phyloP scores from a whole-genome alignment of 345 rosid species.

The Bruguiera gymnorhiza region DNA sequence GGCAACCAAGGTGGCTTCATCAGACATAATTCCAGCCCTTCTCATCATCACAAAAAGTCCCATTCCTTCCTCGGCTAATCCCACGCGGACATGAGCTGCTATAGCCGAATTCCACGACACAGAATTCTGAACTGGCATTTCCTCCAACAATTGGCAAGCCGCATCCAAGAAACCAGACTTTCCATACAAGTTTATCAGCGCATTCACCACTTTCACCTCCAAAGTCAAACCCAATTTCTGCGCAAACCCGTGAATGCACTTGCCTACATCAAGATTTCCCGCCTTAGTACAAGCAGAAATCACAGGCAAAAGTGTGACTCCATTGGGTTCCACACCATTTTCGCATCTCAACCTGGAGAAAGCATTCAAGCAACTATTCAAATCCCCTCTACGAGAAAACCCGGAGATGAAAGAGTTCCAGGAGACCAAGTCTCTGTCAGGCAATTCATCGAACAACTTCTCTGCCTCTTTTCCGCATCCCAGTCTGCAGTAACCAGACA shows the following conservation, averaged over 20 bases:
- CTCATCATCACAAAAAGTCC: conserved; percentile 40
- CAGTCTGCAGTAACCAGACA: conserved; percentile 33
- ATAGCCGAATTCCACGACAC: conserved; percentile 71
- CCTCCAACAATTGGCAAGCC: conserved; percentile 44
- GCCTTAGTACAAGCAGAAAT: conserved; percentile 46
- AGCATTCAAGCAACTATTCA: conserved; percentile 30
- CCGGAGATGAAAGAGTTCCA: conserved; percentile 70
- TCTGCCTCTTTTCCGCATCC: conserved; percentile 39
- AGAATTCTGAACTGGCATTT: conserved; percentile 39
- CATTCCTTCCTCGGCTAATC: conserved; percentile 40
- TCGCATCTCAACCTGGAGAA: conserved; percentile 43
- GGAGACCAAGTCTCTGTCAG: conserved; percentile 50
- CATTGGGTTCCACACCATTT: conserved; percentile 41
- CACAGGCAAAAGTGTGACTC: conserved; percentile 49
- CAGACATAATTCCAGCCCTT: conserved; percentile 40
- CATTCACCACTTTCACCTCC: conserved; percentile 53
- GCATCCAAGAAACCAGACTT: conserved; percentile 37
- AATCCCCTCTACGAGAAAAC: conserved; percentile 38
- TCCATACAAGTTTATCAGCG: conserved; percentile 58
- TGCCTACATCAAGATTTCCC: conserved; percentile 41
- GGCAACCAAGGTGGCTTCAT: conserved; percentile 51
- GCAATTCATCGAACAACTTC: conserved; percentile 64
- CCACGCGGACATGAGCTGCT: conserved; percentile 34
- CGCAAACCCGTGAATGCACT: conserved; percentile 50
- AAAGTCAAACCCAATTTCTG: conserved; percentile 42